Percentiles rank a stretch among this genome's conserved stretches.
These are phyloP conservation scores for Teunomyces tritomae DNA, from an alignment of 805 yeast species.

Conservation along the genomic window DNA sequence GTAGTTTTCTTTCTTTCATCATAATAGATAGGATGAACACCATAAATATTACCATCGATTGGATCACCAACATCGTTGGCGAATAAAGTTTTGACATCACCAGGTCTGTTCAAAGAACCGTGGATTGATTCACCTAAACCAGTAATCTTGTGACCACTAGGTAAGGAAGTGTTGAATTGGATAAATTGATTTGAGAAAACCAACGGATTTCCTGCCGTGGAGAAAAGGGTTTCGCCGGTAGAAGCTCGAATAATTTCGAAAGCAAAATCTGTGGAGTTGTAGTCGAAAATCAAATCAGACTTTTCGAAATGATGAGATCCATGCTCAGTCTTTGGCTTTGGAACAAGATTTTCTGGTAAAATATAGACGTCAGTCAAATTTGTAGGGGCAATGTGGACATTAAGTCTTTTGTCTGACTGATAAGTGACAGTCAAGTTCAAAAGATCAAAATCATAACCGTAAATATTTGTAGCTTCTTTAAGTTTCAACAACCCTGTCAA, in stretches of 20 bases:
- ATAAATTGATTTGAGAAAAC: conserved; percentile 31
- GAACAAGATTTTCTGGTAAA: conserved; percentile 16
- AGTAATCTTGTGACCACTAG: conserved; percentile 21
- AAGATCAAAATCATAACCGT: conserved; percentile 21
- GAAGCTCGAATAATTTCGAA: conserved; percentile 19
- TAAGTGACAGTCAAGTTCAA: conserved; percentile 19
- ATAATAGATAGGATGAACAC: conserved; percentile 30
- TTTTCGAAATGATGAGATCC: conserved; percentile 9
- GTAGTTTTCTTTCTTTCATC: conserved; percentile 25
- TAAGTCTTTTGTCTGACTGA: conserved; percentile 15
- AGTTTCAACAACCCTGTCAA: conserved; percentile 15
- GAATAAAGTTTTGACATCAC: conserved; percentile 24
- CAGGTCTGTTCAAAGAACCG: conserved; percentile 23
- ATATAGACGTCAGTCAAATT: conserved; percentile 19
- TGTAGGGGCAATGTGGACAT: conserved; percentile 19
- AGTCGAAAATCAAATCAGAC: conserved; percentile 16
- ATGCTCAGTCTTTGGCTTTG: conserved; percentile 9
- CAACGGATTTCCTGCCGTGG: conserved; percentile 26
- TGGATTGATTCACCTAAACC: conserved; percentile 34
- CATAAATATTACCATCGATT: conserved; percentile 29
- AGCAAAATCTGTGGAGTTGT: conserved; percentile 10
- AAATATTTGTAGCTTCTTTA: conserved; percentile 18
- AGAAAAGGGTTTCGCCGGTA: conserved; percentile 22
- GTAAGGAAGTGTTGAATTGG: conserved; percentile 28
- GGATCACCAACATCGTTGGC: conserved; percentile 27